Evolutionary conservation across 2,329 filamentous ascomycete species (phyloP).

Genomic region (Fusarium sp.): DNA sequence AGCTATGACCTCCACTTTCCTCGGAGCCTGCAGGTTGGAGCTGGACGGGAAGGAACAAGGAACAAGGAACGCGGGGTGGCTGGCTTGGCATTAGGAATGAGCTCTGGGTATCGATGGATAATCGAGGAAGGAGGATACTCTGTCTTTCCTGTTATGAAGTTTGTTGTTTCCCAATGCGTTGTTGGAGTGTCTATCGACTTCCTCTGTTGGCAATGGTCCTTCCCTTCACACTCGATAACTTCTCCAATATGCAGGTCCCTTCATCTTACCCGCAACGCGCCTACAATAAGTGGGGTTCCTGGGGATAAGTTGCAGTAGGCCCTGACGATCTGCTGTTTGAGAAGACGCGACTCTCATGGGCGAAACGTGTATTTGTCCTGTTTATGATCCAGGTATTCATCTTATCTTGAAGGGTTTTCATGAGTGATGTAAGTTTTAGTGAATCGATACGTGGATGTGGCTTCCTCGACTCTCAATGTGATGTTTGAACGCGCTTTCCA

Average conservation of each 20-base stretch:
- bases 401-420: neutral
- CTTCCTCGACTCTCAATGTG: no score
- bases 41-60: neutral
- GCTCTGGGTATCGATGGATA: neutral
- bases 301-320: neutral
- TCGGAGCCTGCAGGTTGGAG: slow-evolving; percentile 1
- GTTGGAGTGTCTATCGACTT: neutral
- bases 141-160: neutral
- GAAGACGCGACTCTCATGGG: neutral
- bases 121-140: slow-evolving; percentile 7
- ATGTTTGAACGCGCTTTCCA: no score
- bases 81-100: slow-evolving; percentile 14
- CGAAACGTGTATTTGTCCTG: neutral
- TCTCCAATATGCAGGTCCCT: slow-evolving; percentile 17
- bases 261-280: slow-evolving; percentile 5
- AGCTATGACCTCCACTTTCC: slow-evolving; percentile 37
- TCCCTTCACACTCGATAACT: neutral
- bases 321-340: slow-evolving; percentile 10
- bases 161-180: neutral
- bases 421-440: neutral
- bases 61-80: slow-evolving; percentile 23
- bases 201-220: neutral
- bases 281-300: slow-evolving; percentile 6
- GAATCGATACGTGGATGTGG: no score
- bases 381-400: neutral